phyloP scores from a whole-genome alignment of 257 asterid species.

The Salvia miltiorrhiza region DNA sequence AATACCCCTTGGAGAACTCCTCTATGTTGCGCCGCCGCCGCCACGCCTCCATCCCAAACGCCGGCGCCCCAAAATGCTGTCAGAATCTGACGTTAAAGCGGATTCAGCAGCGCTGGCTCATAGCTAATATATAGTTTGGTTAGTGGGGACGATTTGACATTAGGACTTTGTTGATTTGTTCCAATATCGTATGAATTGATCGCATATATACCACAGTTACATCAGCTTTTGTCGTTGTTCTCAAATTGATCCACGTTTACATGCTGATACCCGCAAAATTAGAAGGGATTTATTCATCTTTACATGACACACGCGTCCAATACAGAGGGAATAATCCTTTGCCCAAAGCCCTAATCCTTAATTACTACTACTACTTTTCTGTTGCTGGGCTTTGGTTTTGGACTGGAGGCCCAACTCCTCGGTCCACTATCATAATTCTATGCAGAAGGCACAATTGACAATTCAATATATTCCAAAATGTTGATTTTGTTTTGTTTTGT shows the following conservation, averaged over 20 bases:
- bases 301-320: not conserved
- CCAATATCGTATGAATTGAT: not conserved
- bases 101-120: not conserved
- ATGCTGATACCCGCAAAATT: constrained; percentile 21
- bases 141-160: not conserved
- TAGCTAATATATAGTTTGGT: not conserved
- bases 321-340: not conserved
- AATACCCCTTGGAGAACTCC: constrained; percentile 57
- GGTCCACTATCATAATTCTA: too few species aligned
- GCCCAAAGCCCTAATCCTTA: not conserved
- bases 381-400: not conserved
- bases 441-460: not conserved
- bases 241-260: constrained; percentile 31
- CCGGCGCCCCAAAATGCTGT: not conserved
- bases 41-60: constrained; percentile 20
- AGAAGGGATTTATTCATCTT: not conserved
- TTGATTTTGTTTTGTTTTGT: too few species aligned
- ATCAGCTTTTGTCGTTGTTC: constrained; percentile 4
- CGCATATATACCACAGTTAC: not conserved
- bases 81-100: not conserved
- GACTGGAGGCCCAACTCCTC: not conserved
- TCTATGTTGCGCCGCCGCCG: constrained; percentile 27
- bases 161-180: not conserved
- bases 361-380: not conserved
- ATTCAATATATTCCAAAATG: not conserved